Conservation (phyloP, 2,329 filamentous ascomycete genomes). For the Hypoxylon rubiginosum region DNA sequence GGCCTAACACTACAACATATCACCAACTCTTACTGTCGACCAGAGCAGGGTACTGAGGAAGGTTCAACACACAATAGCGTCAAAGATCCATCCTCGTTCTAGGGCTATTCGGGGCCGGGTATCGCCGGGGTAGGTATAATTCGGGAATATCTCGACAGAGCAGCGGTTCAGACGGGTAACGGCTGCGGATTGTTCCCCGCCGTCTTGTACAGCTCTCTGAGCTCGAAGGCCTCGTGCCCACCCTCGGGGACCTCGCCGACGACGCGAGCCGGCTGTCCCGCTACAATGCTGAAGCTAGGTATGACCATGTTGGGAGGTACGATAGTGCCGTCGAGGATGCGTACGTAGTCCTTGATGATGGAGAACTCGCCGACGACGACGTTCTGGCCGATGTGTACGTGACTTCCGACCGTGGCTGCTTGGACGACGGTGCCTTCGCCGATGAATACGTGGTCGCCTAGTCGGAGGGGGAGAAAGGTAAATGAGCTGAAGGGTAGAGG, state of each 20-base stretch:
- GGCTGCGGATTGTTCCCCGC: constrained; percentile 69
- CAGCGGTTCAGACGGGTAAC: constrained; percentile 51
- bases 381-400: constrained; percentile 85
- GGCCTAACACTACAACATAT: neutral
- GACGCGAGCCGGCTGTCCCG: constrained; percentile 81
- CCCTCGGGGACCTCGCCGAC: constrained; percentile 86
- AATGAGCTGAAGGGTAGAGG: constrained; percentile 63
- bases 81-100: neutral
- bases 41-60: neutral
- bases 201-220: constrained; percentile 73
- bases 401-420: constrained; percentile 84
- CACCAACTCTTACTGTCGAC: neutral
- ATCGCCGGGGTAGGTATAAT: neutral
- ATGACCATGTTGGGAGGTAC: constrained; percentile 92
- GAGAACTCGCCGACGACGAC: constrained; percentile 87
- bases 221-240: constrained; percentile 73
- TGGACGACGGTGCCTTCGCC: constrained; percentile 82
- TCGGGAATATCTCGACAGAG: neutral
- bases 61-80: neutral
- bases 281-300: constrained; percentile 92
- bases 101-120: neutral
- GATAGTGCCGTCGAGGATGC: constrained; percentile 85
- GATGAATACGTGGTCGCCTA: constrained; percentile 95
- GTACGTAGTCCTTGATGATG: constrained; percentile 94
- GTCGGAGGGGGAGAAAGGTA: constrained; percentile 89